Base-by-base conservation (phyloP, 148 eudicot species). In the Camellia lanceoleosa region DNA sequence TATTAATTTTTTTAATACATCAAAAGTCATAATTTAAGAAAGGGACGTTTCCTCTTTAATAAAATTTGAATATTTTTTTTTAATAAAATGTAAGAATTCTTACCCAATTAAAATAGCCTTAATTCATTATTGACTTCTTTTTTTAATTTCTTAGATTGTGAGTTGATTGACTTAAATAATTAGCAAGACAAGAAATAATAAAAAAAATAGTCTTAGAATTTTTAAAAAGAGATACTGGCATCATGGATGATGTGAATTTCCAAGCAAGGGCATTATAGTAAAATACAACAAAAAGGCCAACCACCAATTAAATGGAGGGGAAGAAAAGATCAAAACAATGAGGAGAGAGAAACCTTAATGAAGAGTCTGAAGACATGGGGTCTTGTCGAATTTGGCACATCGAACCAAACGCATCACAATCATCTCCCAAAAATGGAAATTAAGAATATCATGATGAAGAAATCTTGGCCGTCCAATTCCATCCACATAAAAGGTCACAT, bases 281-380 rank as follows among this genome's bases (percentile, higher is more conserved):
- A 64, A 3, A 62, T n/a, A 23, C 5, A 18, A 65, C 15, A 0
- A 65, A 65, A 65, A 65, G 11, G 68, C 14, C 68, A 23, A 65
- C 2, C 68, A 64, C 41, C 68, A 20, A 9, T 20, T 64, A 11
- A 64, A 11, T 23, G 68, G 43, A 64, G 41, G 10, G 41, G 41
- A 63, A 30, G 68, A 11, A 66, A 66, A 66, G 12, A 66, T 10
- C 43, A 30, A 30, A 30, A 4, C 43, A 66, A 67, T 14, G 47
- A 41, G 7, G 71, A 67, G 46, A 38, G 71, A 67, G 71, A 67
- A 67, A 67, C 71, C 42, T 38, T 13, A 67, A 41, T 67, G 47
- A 18, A n/a, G n/a, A n/a, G n/a, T n/a, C n/a, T n/a, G n/a, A n/a
- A 67, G 47, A 67, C 71, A 66, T 30, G 23, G 65, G n/a, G 19